Conservation (phyloP, 305 asterid species). For the Solanum hybrid region DNA sequence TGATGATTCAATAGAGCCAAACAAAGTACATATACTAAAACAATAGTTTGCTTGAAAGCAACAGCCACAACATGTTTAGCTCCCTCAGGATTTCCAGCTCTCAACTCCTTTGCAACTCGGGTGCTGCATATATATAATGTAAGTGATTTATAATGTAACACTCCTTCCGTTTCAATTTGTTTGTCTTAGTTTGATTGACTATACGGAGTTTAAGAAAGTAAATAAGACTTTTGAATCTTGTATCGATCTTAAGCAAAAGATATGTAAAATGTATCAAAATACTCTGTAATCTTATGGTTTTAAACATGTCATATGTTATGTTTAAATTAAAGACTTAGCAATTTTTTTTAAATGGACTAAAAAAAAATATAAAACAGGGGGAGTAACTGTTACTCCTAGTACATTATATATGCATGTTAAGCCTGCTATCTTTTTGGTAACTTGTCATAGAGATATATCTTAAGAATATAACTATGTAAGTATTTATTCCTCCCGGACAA, state of each 20-base stretch:
- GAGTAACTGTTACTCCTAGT: background rate
- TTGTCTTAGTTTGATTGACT: background rate
- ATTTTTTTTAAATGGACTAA: too few relatives aligned
- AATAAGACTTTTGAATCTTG: background rate
- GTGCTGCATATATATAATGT: constrained; percentile 33
- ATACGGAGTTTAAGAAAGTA: background rate
- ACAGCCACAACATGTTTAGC: constrained; percentile 56
- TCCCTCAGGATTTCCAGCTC: constrained; percentile 34
- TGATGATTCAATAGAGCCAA: constrained; percentile 32
- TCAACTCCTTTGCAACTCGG: constrained; percentile 58
- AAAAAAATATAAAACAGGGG: too few relatives aligned
- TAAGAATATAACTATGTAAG: background rate
- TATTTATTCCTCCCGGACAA: background rate
- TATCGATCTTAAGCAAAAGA: background rate
- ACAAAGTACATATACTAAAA: constrained; percentile 23
- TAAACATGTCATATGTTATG: too few relatives aligned
- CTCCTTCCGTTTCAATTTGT: background rate
- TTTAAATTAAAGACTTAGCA: too few relatives aligned
- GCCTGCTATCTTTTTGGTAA: too few relatives aligned
- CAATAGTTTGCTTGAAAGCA: constrained; percentile 40
- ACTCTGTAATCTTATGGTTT: too few relatives aligned
- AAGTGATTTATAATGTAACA: background rate
- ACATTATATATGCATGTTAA: background rate
- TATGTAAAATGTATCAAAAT: background rate
- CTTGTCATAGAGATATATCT: background rate